phyloP scores from a whole-genome alignment of 164 flowering plant species.

The Nymphaea colorata region DNA sequence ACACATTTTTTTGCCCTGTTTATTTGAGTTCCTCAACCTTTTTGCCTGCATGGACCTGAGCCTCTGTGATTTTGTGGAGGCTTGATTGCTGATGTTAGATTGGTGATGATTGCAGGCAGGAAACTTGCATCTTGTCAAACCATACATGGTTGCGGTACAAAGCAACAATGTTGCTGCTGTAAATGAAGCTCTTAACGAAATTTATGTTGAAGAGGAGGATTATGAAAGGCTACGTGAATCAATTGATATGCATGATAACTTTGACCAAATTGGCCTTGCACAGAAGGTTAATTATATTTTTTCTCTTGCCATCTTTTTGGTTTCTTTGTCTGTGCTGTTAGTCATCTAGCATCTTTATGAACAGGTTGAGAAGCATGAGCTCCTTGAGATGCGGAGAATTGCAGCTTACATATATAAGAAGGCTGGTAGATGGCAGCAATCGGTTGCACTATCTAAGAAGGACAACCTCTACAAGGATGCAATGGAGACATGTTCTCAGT shows the following conservation, averaged over 20 bases:
- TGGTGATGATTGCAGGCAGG: slow-evolving; percentile 55
- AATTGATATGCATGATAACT: slow-evolving; percentile 87
- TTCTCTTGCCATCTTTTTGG: background rate
- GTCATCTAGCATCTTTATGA: slow-evolving; percentile 3
- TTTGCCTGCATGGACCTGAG: background rate
- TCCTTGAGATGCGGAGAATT: slow-evolving; percentile 97
- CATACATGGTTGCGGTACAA: slow-evolving; percentile 98
- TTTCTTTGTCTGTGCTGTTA: background rate
- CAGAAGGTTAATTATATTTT: slow-evolving; percentile 57
- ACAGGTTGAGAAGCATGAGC: slow-evolving; percentile 99
- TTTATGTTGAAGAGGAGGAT: slow-evolving; percentile 89
- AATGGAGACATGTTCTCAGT: slow-evolving; percentile 97
- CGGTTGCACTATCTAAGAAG: slow-evolving; percentile 96
- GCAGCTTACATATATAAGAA: slow-evolving; percentile 97
- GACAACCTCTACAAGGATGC: slow-evolving; percentile 94
- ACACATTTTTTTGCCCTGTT: background rate
- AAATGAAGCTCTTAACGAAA: slow-evolving; percentile 89
- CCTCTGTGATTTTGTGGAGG: background rate
- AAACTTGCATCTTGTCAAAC: slow-evolving; percentile 83
- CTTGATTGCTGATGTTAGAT: background rate
- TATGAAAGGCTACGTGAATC: slow-evolving; percentile 93
- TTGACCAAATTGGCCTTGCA: slow-evolving; percentile 96
- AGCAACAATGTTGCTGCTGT: slow-evolving; percentile 95
- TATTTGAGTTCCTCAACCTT: background rate
- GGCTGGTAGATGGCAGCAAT: slow-evolving; percentile 97